These are phyloP conservation scores for Mycena chlorophos DNA, from an alignment of 768 basidiomycete species.

Conservation along the genomic window DNA sequence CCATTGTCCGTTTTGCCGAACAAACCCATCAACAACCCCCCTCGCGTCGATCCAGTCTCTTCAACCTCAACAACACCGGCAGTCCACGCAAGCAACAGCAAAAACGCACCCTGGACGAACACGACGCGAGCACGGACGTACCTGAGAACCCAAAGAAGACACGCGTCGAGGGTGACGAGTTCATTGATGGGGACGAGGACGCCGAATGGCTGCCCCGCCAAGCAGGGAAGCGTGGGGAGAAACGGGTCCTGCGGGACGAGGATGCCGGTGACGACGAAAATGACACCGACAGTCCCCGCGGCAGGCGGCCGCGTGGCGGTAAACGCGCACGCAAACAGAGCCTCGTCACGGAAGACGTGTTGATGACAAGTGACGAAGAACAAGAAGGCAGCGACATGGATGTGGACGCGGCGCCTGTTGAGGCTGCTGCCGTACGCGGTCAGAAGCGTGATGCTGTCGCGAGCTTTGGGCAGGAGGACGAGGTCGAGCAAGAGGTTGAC, in stretches of 20 bases:
- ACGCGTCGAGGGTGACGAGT: conserved; percentile 50
- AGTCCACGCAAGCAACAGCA: conserved; percentile 32
- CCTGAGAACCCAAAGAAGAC: conserved; percentile 50
- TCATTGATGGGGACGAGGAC: conserved; percentile 51
- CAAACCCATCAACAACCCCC: conserved; percentile 23
- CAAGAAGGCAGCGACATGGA: conserved; percentile 49
- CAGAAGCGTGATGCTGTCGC: conserved; percentile 80
- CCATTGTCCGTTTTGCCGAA: conserved; percentile 23
- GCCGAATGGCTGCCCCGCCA: conserved; percentile 35
- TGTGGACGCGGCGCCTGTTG: conserved; percentile 42
- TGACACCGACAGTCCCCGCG: conserved; percentile 38
- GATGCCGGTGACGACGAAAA: conserved; percentile 49
- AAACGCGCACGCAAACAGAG: conserved; percentile 61
- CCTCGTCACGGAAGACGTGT: conserved; percentile 36
- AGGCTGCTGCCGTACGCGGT: conserved; percentile 51
- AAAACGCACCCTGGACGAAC: conserved; percentile 45
- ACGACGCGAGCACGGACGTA: conserved; percentile 45
- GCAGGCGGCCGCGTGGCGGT: conserved; percentile 43
- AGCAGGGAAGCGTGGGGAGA: conserved; percentile 46
- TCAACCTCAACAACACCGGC: conserved; percentile 30
- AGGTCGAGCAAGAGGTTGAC: conserved; percentile 33
- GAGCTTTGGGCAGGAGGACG: conserved; percentile 61
- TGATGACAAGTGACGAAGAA: conserved; percentile 31
- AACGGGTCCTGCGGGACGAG: conserved; percentile 48
- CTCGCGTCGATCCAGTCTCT: conserved; percentile 34